Evolutionary conservation across 768 basidiomycete genomes (phyloP), one percentile per base, ranked within the genome.

Genomic region (Boletus speciosus): DNA sequence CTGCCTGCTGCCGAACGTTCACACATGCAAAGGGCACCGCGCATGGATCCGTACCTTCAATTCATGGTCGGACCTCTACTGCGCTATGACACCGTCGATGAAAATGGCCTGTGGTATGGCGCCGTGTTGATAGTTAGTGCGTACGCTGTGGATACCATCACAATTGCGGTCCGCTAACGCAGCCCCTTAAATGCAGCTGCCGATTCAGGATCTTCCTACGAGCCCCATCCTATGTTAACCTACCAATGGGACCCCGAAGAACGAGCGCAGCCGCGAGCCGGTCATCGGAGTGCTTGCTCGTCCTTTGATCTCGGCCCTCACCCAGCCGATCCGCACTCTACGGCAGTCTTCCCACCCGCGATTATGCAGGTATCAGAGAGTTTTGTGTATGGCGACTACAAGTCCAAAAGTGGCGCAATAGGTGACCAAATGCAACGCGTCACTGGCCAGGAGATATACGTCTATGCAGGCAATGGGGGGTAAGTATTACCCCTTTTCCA

Each of bases 61-160:
- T 81, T 95, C 63, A 94, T 96, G 92, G 91, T 89, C 52, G 93
- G 94, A 0, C 93, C 93, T 21, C 74, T 98, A 16, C 72, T 98
- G 56, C 84, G 89, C 39, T 98, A 93, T 64, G 94, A 98, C 66
- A 98, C 93, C 0, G 81, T 90, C 25, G 86, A 90, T 60, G 75
- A 84, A 56, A 74, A 81, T 23, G 83, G 85, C 16, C 74, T 93
- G 35, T 99, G 93, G 92, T 80, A 86, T 57, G 96, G 94, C 7
- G 90, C 88, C 12, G 91, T 84, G 11, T 73, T 99, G 71, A 79
- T 98, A 52, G 93, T 98, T 59, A 92, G 87, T 89, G 59, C 72
- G 87, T 88, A 47, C 40, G 4, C n/a, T 14, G 11, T 19, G 6
- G n/a, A 35, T 29, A 29, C 8, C 15, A 49, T 16, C 29, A 16